Conservation (phyloP, 805 yeast species). For the Ogataea kodamae region DNA sequence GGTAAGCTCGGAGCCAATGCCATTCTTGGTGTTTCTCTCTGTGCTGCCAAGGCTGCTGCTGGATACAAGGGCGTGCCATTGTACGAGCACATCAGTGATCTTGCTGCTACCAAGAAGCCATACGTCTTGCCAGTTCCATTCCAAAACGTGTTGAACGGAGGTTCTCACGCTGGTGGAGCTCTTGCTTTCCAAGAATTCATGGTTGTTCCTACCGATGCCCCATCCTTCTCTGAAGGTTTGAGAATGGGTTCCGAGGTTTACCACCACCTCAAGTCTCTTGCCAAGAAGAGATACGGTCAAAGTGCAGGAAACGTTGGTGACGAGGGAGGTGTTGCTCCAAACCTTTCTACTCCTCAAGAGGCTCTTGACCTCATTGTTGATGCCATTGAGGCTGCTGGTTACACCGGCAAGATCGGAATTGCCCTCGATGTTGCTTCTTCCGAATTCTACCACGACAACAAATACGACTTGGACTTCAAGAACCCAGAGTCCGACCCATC, state of each 20-base stretch:
- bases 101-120: constrained; percentile 74
- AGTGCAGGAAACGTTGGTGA: constrained; percentile 99
- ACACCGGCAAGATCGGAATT: constrained; percentile 86
- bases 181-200: constrained; percentile 99
- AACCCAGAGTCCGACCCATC: constrained; percentile 88
- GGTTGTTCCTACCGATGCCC: constrained; percentile 95
- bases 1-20: constrained; percentile 98
- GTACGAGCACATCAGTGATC: constrained; percentile 83
- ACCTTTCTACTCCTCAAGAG: constrained; percentile 91
- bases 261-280: constrained; percentile 90
- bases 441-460: constrained; percentile 95
- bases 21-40: constrained; percentile 95
- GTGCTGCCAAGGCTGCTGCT: constrained; percentile 97
- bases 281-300: constrained; percentile 95
- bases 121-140: constrained; percentile 97
- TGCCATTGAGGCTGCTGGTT: constrained; percentile 92
- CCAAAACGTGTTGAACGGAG: constrained; percentile 99
- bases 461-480: constrained; percentile 98
- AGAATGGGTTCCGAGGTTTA: constrained; percentile 97
- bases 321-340: constrained; percentile 99
- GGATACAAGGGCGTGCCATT: constrained; percentile 92
- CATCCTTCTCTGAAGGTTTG: constrained; percentile 89
- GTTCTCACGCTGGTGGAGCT: constrained; percentile 99
- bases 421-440: constrained; percentile 97
- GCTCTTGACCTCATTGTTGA: constrained; percentile 90